phyloP scores from a whole-genome alignment of 2,329 filamentous ascomycete genomes.

The Chaetomiaceae sp. region DNA sequence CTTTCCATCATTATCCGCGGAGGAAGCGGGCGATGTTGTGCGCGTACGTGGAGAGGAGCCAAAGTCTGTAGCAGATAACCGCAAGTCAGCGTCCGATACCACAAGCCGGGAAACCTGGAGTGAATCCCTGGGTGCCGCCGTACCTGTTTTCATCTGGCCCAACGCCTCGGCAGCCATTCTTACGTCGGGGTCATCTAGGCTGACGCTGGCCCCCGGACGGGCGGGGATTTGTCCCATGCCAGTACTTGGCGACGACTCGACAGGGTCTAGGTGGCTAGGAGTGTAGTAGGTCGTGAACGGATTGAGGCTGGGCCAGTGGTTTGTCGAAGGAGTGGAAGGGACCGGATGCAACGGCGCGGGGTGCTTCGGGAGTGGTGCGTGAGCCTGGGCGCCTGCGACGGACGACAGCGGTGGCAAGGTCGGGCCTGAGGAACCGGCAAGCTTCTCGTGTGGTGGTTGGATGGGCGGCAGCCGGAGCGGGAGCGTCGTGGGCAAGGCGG shows the following conservation, averaged over 20 bases:
- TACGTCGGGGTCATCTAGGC: conserved; percentile 60
- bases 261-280: conserved; percentile 37
- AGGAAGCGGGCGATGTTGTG: conserved; percentile 22
- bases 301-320: conserved; percentile 45
- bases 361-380: conserved; percentile 18
- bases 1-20: too few species aligned
- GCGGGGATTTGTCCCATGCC: conserved; percentile 42
- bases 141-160: conserved; percentile 68
- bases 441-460: conserved; percentile 27
- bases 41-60: conserved; percentile 52
- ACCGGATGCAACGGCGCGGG: conserved; percentile 6
- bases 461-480: conserved; percentile 28
- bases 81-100: conserved; percentile 16
- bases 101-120: background rate
- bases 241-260: conserved; percentile 43
- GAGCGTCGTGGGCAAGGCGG: background rate
- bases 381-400: conserved; percentile 30
- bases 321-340: conserved; percentile 20
- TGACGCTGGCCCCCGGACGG: conserved; percentile 46
- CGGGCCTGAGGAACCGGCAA: conserved; percentile 23
- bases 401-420: conserved; percentile 39
- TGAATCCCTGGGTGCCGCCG: conserved; percentile 24
- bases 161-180: conserved; percentile 68
- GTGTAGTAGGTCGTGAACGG: conserved; percentile 44
- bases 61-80: conserved; percentile 45